Evolutionary conservation across 768 basidiomycete species (phyloP).

Genomic region (Mycena chlorophos): DNA sequence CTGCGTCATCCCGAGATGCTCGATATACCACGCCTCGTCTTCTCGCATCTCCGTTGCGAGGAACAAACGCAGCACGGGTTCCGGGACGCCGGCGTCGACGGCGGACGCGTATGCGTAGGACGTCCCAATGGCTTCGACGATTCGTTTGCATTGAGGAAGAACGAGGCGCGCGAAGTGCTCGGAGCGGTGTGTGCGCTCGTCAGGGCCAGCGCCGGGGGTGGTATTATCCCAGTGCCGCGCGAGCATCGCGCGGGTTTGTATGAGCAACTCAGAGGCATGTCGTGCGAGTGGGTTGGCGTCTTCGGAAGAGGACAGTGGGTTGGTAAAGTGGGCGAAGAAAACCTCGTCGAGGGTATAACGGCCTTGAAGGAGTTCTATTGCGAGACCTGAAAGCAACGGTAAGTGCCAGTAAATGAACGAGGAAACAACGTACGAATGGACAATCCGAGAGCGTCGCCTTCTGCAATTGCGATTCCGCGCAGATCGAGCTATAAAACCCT

Average conservation of each 20-base stretch:
- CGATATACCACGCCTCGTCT: slow-evolving; percentile 10
- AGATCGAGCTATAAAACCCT: neutral
- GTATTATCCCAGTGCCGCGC: too few species aligned
- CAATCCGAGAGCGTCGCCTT: slow-evolving; percentile 30
- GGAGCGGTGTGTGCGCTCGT: slow-evolving; percentile 11
- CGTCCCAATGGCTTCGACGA: slow-evolving; percentile 22
- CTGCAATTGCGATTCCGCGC: too few species aligned
- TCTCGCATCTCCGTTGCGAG: slow-evolving; percentile 3
- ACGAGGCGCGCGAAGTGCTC: slow-evolving; percentile 16
- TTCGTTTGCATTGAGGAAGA: slow-evolving; percentile 19
- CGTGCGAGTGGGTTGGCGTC: slow-evolving; percentile 10
- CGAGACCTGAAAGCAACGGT: slow-evolving; percentile 13
- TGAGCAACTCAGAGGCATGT: slow-evolving; percentile 14
- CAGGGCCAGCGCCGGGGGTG: too few species aligned
- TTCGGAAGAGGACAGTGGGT: slow-evolving; percentile 1
- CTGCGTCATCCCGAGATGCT: neutral
- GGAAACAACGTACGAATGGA: slow-evolving; percentile 5
- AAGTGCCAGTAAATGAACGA: neutral
- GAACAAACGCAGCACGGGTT: neutral
- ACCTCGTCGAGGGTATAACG: slow-evolving; percentile 9
- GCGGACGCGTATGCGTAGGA: slow-evolving; percentile 21
- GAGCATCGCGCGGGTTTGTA: neutral
- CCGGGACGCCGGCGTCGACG: slow-evolving; percentile 21
- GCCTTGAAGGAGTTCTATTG: slow-evolving; percentile 12
- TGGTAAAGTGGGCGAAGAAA: neutral